phyloP scores from a whole-genome alignment of 768 basidiomycete species.

The Suillus cothurnatus region DNA sequence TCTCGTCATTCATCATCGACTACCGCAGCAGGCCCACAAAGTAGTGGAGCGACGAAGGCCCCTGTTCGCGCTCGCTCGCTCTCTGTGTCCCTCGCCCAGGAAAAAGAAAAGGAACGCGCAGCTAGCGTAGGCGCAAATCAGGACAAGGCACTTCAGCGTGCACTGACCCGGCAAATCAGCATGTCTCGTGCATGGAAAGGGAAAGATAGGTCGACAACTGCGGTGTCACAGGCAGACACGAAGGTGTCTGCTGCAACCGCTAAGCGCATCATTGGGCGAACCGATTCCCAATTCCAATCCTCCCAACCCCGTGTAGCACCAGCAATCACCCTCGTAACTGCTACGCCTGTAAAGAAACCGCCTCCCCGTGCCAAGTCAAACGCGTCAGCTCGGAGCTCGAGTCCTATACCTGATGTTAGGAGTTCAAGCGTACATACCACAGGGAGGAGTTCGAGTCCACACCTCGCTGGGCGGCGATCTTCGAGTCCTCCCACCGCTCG shows the following conservation, averaged over 20 bases:
- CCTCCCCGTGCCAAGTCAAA: conserved; percentile 19
- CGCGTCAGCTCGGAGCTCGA: conserved; percentile 10
- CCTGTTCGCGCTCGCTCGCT: conserved; percentile 61
- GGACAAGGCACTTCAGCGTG: conserved; percentile 46
- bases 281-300: not conserved
- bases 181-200: conserved; percentile 75
- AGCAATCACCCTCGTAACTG: conserved; percentile 48
- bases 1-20: conserved; percentile 29
- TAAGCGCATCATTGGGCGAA: not conserved
- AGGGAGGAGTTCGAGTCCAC: not conserved
- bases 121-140: conserved; percentile 36
- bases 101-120: conserved; percentile 45
- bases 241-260: conserved; percentile 18
- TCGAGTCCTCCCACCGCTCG: not conserved
- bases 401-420: not conserved
- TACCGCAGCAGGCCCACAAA: not conserved
- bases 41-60: conserved; percentile 20
- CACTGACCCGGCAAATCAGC: conserved; percentile 71
- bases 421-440: not conserved
- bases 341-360: conserved; percentile 50
- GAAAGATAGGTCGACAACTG: conserved; percentile 20
- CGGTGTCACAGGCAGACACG: conserved; percentile 19
- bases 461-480: not conserved
- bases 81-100: conserved; percentile 71
- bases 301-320: conserved; percentile 13